Percentiles rank a stretch among this genome's conserved stretches.
These are phyloP conservation scores for Sphagnum fallax DNA, from an alignment of 228 moss, liverwort and hornwort genomes.

Conservation along the genomic window DNA sequence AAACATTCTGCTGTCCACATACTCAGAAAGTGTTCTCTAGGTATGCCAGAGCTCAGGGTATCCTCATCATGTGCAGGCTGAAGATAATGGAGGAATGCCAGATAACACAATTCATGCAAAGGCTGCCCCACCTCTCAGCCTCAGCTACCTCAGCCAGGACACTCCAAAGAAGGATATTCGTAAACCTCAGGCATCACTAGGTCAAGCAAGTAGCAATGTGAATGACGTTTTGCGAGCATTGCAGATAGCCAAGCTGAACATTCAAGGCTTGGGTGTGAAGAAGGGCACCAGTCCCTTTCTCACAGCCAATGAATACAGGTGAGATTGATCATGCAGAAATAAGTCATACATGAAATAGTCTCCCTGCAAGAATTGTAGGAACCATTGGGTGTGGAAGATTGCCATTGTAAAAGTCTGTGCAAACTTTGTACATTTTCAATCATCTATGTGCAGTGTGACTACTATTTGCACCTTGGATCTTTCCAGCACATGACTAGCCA, in stretches of 20 bases:
- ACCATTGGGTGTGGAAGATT: not conserved
- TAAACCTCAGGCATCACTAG: conserved; percentile 16
- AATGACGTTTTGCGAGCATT: conserved; percentile 45
- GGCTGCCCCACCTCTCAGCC: conserved; percentile 26
- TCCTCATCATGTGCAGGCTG: conserved; percentile 1
- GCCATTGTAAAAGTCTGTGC: not conserved
- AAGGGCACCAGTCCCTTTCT: not conserved
- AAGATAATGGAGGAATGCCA: not conserved
- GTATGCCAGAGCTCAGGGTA: conserved; percentile 13
- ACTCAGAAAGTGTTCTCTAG: conserved; percentile 12
- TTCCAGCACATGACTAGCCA: not conserved
- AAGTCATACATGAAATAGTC: not conserved
- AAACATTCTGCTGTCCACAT: conserved; percentile 5
- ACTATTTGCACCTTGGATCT: not conserved
- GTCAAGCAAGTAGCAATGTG: conserved; percentile 27
- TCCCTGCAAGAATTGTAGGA: too few species aligned
- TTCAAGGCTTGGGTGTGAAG: conserved; percentile 24
- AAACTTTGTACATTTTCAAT: not conserved
- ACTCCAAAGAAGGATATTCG: conserved; percentile 28
- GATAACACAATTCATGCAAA: conserved; percentile 16
- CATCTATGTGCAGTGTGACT: not conserved
- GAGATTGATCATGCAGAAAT: not conserved
- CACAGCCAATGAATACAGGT: conserved; percentile 24
- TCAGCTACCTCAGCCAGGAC: conserved; percentile 51
- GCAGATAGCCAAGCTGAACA: conserved; percentile 45